Percentiles rank a stretch among this genome's conserved stretches.
Conservation (phyloP, 768 basidiomycete species). For the Tremella mesenterica region DNA sequence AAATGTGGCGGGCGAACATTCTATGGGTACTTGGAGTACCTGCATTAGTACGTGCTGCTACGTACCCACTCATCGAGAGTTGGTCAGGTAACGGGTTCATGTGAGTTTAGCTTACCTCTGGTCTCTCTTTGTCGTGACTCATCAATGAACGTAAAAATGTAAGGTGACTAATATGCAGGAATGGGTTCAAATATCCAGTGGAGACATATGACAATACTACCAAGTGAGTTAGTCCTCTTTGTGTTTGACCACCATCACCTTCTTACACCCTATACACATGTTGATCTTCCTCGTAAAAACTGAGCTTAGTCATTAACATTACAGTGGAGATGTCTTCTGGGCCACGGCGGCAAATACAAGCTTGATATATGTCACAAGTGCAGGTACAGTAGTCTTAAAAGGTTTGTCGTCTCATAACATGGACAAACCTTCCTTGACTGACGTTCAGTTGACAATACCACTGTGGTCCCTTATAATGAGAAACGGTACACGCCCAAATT, state of each 20-base stretch:
- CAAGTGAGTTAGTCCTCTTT: conserved; percentile 20
- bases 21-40: too few species aligned
- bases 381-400: conserved; percentile 27
- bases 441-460: conserved; percentile 35
- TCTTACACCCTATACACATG: neutral
- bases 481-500: conserved; percentile 43
- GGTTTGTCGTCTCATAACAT: conserved; percentile 12
- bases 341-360: conserved; percentile 29
- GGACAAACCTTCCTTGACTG: neutral
- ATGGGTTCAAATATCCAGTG: conserved; percentile 25
- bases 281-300: neutral
- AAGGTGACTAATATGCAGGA: conserved; percentile 12
- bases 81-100: conserved; percentile 18
- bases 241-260: neutral
- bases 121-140: neutral
- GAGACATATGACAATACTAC: conserved; percentile 39
- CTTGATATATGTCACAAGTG: conserved; percentile 20
- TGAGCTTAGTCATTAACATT: neutral
- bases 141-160: neutral
- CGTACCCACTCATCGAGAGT: conserved; percentile 19
- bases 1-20: too few species aligned
- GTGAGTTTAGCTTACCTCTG: conserved; percentile 11
- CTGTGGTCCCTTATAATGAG: conserved; percentile 38
- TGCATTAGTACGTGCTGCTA: conserved; percentile 4
- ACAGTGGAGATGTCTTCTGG: conserved; percentile 39